phyloP scores from a whole-genome alignment of 179 eudicot species.

The Actinidia polygama region DNA sequence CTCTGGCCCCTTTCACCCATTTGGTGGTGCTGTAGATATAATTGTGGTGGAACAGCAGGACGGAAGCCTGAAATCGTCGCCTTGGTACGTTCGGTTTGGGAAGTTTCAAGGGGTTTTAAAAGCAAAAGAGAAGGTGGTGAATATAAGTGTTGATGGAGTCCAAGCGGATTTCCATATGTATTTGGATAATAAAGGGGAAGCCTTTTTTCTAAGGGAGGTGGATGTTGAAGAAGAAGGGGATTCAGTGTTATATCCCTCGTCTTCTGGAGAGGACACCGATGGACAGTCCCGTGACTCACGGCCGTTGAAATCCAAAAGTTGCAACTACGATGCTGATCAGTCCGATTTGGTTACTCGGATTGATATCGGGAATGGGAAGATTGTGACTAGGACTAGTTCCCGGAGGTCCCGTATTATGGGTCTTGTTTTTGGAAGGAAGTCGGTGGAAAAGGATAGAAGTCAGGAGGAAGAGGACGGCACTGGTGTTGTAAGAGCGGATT shows the following conservation, averaged over 20 bases:
- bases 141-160: conserved; percentile 70
- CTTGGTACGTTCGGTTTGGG: conserved; percentile 94
- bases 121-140: conserved; percentile 71
- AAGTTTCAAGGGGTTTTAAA: conserved; percentile 93
- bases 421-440: conserved; percentile 65
- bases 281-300: conserved; percentile 37
- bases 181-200: conserved; percentile 87
- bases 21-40: conserved; percentile 96
- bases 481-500: conserved; percentile 39
- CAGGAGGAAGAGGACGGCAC: conserved; percentile 30
- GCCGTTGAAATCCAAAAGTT: conserved; percentile 56
- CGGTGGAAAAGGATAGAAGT: conserved; percentile 33
- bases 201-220: conserved; percentile 71
- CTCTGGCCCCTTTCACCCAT: conserved; percentile 87
- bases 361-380: conserved; percentile 46
- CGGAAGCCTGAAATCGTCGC: conserved; percentile 85
- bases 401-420: conserved; percentile 62
- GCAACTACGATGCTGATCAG: conserved; percentile 23
- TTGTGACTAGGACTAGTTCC: conserved; percentile 39
- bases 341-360: conserved; percentile 38
- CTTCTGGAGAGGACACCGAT: conserved; percentile 69
- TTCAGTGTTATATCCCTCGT: conserved; percentile 36
- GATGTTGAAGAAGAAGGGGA: conserved; percentile 62
- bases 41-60: conserved; percentile 90
- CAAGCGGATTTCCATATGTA: conserved; percentile 81